Conservation (phyloP, 495 filamentous ascomycete species). For the Aspergillus nanangensis region DNA sequence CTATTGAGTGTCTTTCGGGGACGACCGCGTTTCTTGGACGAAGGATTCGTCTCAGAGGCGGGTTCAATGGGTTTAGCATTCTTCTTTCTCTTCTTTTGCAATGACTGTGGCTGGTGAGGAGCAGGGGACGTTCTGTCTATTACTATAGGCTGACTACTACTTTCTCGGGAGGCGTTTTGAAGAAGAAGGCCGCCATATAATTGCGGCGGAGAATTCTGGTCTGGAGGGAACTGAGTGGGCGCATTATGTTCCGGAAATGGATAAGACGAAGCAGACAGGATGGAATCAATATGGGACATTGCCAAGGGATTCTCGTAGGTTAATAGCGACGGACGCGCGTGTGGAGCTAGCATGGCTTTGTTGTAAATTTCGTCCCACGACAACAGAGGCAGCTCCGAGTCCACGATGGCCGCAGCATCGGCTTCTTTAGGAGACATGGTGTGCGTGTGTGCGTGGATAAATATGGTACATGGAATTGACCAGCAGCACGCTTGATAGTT, state of each 20-base stretch:
- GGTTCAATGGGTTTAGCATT: neutral
- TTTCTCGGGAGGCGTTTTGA: neutral
- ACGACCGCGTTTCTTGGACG: neutral
- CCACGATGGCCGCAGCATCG: neutral
- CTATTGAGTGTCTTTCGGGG: neutral
- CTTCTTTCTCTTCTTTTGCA: neutral
- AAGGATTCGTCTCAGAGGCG: neutral
- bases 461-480: no score
- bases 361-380: neutral
- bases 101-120: neutral
- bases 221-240: no score
- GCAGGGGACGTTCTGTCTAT: no score
- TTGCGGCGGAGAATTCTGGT: neutral
- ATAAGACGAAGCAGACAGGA: neutral
- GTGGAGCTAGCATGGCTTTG: neutral
- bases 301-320: neutral
- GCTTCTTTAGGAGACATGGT: neutral
- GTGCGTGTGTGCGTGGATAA: no score
- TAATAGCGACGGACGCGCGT: neutral
- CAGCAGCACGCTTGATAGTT: no score
- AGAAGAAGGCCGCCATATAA: neutral
- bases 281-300: neutral
- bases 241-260: neutral
- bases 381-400: neutral
- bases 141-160: no score